Percentiles rank a stretch among this genome's conserved stretches.
Evolutionary conservation across 225 moss, liverwort and hornwort genomes (phyloP).

Genomic region (Ulota crispa): DNA sequence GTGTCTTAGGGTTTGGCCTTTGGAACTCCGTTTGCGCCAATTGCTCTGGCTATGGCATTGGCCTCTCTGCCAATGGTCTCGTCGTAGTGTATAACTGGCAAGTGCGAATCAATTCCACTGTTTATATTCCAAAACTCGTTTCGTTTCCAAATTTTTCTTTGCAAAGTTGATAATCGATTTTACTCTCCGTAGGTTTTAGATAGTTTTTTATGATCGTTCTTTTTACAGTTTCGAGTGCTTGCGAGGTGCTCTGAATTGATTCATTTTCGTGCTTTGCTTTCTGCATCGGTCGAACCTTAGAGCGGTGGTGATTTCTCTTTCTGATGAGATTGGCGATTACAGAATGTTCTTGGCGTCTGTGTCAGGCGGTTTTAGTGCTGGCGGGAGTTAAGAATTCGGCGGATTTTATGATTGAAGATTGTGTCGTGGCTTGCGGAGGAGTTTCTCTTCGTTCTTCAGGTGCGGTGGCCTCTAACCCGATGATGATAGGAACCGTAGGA

Average conservation of each 20-base stretch:
- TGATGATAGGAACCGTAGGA: neutral
- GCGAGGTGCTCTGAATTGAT: constrained; percentile 7
- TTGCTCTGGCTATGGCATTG: constrained; percentile 33
- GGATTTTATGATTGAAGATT: constrained; percentile 13
- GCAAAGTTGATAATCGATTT: neutral
- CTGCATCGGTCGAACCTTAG: neutral
- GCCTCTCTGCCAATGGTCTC: constrained; percentile 5
- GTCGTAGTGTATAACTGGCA: neutral
- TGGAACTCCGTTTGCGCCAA: constrained; percentile 21
- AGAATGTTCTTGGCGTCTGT: constrained; percentile 29
- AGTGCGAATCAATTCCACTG: neutral
- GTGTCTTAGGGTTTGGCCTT: constrained; percentile 34
- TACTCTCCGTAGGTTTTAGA: constrained; percentile 16
- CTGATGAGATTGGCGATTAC: constrained; percentile 29
- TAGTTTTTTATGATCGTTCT: neutral
- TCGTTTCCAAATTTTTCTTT: neutral
- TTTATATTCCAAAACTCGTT: constrained; percentile 7
- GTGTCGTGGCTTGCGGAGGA: neutral
- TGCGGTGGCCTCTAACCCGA: constrained; percentile 7
- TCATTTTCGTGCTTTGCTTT: neutral
- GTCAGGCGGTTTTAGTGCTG: neutral
- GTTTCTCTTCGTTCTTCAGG: neutral
- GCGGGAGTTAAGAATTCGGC: neutral
- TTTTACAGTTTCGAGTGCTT: neutral
- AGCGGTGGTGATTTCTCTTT: neutral